A percentile compares a stretch with the other conserved stretches of the same genome.
Conservation (phyloP, 2,329 filamentous ascomycete species). For the Monilinia laxa region DNA sequence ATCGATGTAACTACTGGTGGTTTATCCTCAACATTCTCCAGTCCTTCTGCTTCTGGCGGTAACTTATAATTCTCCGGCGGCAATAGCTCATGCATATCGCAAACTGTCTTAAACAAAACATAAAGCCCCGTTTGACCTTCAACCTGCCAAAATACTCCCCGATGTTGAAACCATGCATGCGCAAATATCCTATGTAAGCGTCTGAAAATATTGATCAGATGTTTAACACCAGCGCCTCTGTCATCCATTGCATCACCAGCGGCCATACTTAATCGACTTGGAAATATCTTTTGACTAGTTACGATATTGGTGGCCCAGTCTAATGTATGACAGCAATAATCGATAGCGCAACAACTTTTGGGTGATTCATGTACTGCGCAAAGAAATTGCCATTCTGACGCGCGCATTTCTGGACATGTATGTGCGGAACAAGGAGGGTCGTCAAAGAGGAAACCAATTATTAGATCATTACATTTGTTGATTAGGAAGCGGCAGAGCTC, state of each 20-base stretch:
- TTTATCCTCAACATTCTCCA: slow-evolving; percentile 57
- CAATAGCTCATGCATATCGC: slow-evolving; percentile 85
- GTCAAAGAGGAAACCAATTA: slow-evolving; percentile 91
- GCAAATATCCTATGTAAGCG: slow-evolving; percentile 95
- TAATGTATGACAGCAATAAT: slow-evolving; percentile 98
- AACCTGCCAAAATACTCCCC: slow-evolving; percentile 91
- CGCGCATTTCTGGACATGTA: slow-evolving; percentile 97
- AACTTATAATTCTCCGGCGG: slow-evolving; percentile 95
- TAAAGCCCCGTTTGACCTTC: slow-evolving; percentile 91
- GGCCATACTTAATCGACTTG: slow-evolving; percentile 60
- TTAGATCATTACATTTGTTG: slow-evolving; percentile 87
- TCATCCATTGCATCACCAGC: slow-evolving; percentile 52
- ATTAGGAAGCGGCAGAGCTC: slow-evolving; percentile 96
- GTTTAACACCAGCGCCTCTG: slow-evolving; percentile 67
- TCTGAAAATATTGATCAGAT: slow-evolving; percentile 92
- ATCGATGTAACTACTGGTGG: slow-evolving; percentile 38
- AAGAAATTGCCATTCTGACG: slow-evolving; percentile 97
- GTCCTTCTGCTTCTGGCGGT: slow-evolving; percentile 85
- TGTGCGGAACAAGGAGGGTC: slow-evolving; percentile 80
- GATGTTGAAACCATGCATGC: slow-evolving; percentile 97
- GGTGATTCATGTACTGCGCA: slow-evolving; percentile 96
- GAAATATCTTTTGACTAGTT: slow-evolving; percentile 92
- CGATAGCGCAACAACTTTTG: slow-evolving; percentile 95
- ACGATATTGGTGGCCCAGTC: slow-evolving; percentile 97
- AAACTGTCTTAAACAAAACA: slow-evolving; percentile 95